Evolutionary conservation across 1,139 yeast genomes (phyloP).

Genomic region (Meyerozyma carpophila): DNA sequence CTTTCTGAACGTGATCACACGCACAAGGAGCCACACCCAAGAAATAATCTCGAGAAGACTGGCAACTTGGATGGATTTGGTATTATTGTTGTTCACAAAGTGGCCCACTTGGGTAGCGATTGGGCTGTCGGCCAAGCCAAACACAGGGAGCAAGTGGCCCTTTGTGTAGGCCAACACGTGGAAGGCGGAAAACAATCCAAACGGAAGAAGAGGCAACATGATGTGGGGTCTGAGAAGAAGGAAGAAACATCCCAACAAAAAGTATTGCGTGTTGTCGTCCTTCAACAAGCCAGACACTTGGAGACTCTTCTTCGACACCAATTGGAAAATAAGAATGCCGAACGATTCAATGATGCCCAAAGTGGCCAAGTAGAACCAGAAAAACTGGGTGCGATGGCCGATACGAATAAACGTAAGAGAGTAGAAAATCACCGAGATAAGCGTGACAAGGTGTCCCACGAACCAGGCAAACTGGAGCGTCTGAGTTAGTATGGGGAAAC

Average conservation of each 20-base stretch:
- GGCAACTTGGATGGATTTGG: constrained; percentile 65
- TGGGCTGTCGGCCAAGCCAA: constrained; percentile 43
- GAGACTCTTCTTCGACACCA: constrained; percentile 27
- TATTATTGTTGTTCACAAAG: constrained; percentile 62
- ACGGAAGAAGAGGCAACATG: constrained; percentile 58
- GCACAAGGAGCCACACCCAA: constrained; percentile 42
- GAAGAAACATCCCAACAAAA: constrained; percentile 54
- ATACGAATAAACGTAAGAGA: constrained; percentile 36
- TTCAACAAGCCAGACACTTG: constrained; percentile 20
- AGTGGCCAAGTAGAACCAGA: constrained; percentile 58
- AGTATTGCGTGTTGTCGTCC: constrained; percentile 70
- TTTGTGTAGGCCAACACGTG: constrained; percentile 67
- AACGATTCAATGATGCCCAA: constrained; percentile 68
- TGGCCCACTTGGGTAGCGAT: constrained; percentile 38
- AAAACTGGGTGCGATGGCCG: constrained; percentile 20
- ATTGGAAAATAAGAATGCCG: constrained; percentile 69
- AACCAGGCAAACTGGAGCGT: constrained; percentile 61
- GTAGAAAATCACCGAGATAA: constrained; percentile 51
- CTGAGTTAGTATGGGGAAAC: constrained; percentile 7
- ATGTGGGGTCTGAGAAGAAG: constrained; percentile 49
- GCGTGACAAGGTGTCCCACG: constrained; percentile 64
- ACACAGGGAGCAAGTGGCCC: constrained; percentile 61
- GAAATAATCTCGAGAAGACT: constrained; percentile 64
- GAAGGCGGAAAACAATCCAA: constrained; percentile 63
- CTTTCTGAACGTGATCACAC: constrained; percentile 57